These are phyloP conservation scores for Candida nonsorbophila DNA, from an alignment of 805 yeast species.

Conservation along the genomic window DNA sequence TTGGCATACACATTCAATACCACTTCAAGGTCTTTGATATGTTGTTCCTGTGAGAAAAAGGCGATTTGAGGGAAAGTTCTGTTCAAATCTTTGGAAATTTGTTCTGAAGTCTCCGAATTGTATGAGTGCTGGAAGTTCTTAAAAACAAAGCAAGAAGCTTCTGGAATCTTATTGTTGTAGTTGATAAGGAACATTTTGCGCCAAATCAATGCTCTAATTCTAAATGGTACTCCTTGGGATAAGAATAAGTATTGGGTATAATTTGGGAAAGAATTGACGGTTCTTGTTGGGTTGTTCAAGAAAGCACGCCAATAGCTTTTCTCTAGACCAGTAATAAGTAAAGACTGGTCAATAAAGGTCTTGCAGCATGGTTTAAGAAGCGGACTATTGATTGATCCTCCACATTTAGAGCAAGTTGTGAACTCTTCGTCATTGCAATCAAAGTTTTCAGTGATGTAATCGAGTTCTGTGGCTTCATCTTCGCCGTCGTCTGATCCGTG, in stretches of 20 bases:
- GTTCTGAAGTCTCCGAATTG: slow-evolving; percentile 30
- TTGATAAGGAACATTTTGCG: slow-evolving; percentile 28
- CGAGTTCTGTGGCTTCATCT: slow-evolving; percentile 3
- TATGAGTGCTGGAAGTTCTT: slow-evolving; percentile 40
- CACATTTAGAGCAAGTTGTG: slow-evolving; percentile 27
- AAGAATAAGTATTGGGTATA: slow-evolving; percentile 40
- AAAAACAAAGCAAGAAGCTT: slow-evolving; percentile 26
- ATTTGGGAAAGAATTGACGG: slow-evolving; percentile 42
- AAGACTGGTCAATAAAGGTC: slow-evolving; percentile 13
- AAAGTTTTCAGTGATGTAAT: slow-evolving; percentile 13
- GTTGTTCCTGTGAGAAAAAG: slow-evolving; percentile 40
- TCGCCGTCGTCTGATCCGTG: slow-evolving; percentile 7
- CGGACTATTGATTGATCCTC: slow-evolving; percentile 12
- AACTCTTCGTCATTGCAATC: slow-evolving; percentile 24
- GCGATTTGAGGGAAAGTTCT: slow-evolving; percentile 55
- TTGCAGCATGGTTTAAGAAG: slow-evolving; percentile 19
- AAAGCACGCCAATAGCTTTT: slow-evolving; percentile 41
- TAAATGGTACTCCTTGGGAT: slow-evolving; percentile 41
- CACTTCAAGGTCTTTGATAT: slow-evolving; percentile 44
- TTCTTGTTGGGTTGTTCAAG: slow-evolving; percentile 37
- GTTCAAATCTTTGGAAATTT: slow-evolving; percentile 52
- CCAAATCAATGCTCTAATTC: slow-evolving; percentile 42
- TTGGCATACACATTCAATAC: slow-evolving; percentile 59
- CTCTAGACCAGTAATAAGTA: slow-evolving; percentile 22
- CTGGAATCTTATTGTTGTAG: slow-evolving; percentile 24